Evolutionary conservation across 768 basidiomycete genomes (phyloP), one percentile per base, ranked within the genome.

Genomic region (Psilocybe cyanescens): DNA sequence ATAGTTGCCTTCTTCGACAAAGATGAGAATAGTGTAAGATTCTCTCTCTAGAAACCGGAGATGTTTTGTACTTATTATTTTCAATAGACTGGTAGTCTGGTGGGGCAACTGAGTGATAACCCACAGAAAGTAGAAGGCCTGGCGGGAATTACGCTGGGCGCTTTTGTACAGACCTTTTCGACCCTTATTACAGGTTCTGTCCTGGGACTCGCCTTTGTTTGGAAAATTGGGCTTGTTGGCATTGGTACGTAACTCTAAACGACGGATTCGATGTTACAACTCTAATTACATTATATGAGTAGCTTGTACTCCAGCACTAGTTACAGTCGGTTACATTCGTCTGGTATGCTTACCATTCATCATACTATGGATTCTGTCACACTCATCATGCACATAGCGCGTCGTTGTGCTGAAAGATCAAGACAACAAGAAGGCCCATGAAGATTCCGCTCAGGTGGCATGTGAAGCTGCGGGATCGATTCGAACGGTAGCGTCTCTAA

Each of bases 381-480:
- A 46, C 11, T n/a, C 54, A 5, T 12, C 61, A 88, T 8, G 9
- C 8, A 29, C 16, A 8, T 28, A 53, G 79, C 88, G 84, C 28
- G 89, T 96, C 47, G 93, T 97, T 61, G 91, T 94, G 0, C 75
- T 95, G 65, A 96, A 95, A 72, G 94, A 92, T 67, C 84, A 91
- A 68, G 72, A 78, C 62, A 94, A 93, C 79, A 93, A 93, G 76
- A 80, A 80, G 65, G 79, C 87, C 0, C 93, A 97, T 70, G 91
- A 88, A 64, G 74, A 73, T 5, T 92, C 91, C 30, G 92, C 95
- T 2, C 94, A 96, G 62, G 72, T 95, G n/a, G 95, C 95, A 39
- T 95, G 94, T 65, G 95, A 97, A 72, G 93, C 94, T 28, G 92
- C 94, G 16, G 89, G 83, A 8, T 82, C 95, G 5, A 95, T 97